These are phyloP conservation scores for Saccharomycopsis olivae DNA, from an alignment of 805 yeast genomes.

Conservation along the genomic window DNA sequence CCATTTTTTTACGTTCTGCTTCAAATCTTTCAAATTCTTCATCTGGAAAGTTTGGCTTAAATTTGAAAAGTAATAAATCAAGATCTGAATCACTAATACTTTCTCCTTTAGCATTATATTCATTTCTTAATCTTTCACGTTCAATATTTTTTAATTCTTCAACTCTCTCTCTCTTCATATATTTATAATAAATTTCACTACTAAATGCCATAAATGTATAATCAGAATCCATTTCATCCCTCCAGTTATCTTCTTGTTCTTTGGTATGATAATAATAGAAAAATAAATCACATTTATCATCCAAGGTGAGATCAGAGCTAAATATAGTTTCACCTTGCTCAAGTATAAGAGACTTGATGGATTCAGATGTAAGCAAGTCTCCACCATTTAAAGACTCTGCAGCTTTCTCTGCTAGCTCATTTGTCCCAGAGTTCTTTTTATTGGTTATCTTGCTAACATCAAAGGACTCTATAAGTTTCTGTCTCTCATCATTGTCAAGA, in stretches of 20 bases:
- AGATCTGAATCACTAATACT: conserved; percentile 3
- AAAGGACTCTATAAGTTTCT: too few relatives aligned
- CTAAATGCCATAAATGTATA: conserved; percentile 9
- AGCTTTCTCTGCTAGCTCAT: too few relatives aligned
- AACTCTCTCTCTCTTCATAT: conserved; percentile 1
- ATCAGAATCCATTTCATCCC: neutral
- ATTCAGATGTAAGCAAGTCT: neutral
- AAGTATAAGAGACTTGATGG: neutral
- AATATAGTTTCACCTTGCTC: neutral
- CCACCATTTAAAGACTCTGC: too few relatives aligned
- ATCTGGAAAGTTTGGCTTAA: neutral
- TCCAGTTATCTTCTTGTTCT: neutral
- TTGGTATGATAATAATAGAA: conserved; percentile 5
- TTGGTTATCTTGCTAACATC: too few relatives aligned
- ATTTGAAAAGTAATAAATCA: conserved; percentile 3
- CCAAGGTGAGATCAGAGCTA: conserved; percentile 1
- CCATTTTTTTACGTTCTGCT: neutral
- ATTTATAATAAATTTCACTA: neutral
- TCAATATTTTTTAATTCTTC: conserved; percentile 1
- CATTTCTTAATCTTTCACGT: neutral
- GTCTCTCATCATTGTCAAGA: too few relatives aligned
- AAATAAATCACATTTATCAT: conserved; percentile 12
- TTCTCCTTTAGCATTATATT: neutral
- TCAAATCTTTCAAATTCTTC: conserved; percentile 2
- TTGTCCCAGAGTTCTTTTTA: too few relatives aligned